Evolutionary conservation across 1,284 basidiomycete genomes (phyloP).

Genomic region (Sporisorium graminicola): DNA sequence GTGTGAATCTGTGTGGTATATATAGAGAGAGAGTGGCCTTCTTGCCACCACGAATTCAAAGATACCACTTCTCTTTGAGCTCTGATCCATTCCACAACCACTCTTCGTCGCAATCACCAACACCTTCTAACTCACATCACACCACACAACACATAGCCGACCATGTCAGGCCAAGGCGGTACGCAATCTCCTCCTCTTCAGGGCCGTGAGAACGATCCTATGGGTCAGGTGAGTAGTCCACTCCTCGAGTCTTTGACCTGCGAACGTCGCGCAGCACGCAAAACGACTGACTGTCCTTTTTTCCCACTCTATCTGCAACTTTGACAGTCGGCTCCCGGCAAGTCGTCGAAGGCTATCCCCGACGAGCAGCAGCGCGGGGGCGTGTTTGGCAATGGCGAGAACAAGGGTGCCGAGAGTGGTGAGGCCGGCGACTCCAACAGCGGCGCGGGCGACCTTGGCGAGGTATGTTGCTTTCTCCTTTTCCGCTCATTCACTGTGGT

Average conservation of each 20-base stretch:
- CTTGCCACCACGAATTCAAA: background rate
- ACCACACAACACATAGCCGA: background rate
- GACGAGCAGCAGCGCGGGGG: constrained; percentile 50
- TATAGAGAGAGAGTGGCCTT: background rate
- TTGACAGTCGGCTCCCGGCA: constrained; percentile 49
- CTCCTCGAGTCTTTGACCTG: background rate
- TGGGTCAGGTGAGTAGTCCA: constrained; percentile 46
- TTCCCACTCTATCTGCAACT: background rate
- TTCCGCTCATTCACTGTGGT: background rate
- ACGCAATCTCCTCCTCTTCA: constrained; percentile 54
- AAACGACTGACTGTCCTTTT: background rate
- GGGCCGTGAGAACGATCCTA: constrained; percentile 53
- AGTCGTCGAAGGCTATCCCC: constrained; percentile 38
- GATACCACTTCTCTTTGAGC: background rate
- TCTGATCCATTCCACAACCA: background rate
- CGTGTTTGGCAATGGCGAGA: constrained; percentile 36
- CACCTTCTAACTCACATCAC: background rate
- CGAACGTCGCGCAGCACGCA: background rate
- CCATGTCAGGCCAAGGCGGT: constrained; percentile 43
- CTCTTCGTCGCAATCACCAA: background rate
- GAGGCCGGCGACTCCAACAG: constrained; percentile 26
- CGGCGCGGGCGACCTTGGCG: constrained; percentile 22
- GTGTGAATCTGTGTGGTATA: background rate
- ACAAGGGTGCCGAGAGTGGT: constrained; percentile 39
- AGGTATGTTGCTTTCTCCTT: constrained; percentile 10